Base-by-base conservation (phyloP, 306 rosid genomes). In the Cicer bijugum region DNA sequence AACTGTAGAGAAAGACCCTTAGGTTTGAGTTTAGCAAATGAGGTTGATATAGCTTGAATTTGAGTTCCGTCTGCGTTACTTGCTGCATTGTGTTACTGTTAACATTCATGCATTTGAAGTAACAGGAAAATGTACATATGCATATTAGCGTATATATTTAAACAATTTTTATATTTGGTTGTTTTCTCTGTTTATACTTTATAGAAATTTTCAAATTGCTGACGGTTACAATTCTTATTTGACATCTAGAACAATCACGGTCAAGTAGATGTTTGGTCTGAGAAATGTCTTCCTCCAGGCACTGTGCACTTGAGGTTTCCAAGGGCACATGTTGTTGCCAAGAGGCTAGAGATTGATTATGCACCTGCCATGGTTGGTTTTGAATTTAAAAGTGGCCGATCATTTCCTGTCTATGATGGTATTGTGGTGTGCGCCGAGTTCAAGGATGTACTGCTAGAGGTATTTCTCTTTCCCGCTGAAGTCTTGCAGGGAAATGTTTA, bases 331-430 rank as follows among this genome's bases (percentile, higher is more conserved):
- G 47, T 72, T 44, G 83, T 89, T 80, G 97, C 98, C 76, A 89
- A 82, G 89, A 88, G 85, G 86, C 87, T 93, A 63, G 96, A 83
- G 81, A 89, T 93, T 52, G 98, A 93, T 83, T 93, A 86, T 74
- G 98, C 98, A 1, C 91, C 97, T 28, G 98, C 98, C 60, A 86
- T 93, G 94, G 92, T 93, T 81, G 98, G 96, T 75, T 93, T 93
- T 69, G 98, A 93, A 81, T 89, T 81, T 79, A 85, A 79, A 87
- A 91, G 89, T 62, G 94, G 98, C 12, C 96, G 88, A 66, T 81
- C 98, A 47, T 75, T 86, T 80, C 98, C 98, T 8, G 88, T 89
- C 75, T 89, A 79, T 77, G 91, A 93, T 72, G 98, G 98, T 71
- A 89, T 93, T 77, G 98, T 91, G 80, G 94, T 93, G 57, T 93